These are phyloP conservation scores for Tricholoma bakamatsutake DNA, from an alignment of 768 basidiomycete genomes.

Conservation along the genomic window DNA sequence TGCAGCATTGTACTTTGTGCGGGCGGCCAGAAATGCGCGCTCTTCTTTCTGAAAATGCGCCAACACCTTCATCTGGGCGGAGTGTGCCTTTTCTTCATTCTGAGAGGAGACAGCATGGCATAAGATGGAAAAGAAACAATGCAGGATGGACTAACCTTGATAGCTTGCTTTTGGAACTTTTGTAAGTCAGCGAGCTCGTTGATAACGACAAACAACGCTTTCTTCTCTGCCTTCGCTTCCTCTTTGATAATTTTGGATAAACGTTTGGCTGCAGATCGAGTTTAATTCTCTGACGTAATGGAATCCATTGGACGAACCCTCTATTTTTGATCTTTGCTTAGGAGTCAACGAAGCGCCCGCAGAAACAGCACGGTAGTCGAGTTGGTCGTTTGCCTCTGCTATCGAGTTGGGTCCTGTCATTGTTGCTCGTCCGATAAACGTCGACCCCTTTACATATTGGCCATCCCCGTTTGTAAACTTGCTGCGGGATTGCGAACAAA, in stretches of 20 bases:
- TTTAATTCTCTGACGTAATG: not conserved
- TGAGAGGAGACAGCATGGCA: slow-evolving; percentile 8
- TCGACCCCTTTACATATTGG: slow-evolving; percentile 25
- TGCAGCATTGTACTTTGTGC: slow-evolving; percentile 50
- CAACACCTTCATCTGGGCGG: slow-evolving; percentile 47
- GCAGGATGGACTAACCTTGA: slow-evolving; percentile 36
- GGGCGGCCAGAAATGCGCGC: slow-evolving; percentile 54
- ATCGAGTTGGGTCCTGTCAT: slow-evolving; percentile 42
- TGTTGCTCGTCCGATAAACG: slow-evolving; percentile 52
- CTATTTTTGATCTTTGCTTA: slow-evolving; percentile 46
- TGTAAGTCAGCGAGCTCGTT: slow-evolving; percentile 64
- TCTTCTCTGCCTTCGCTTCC: slow-evolving; percentile 65
- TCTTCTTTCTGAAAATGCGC: slow-evolving; percentile 58
- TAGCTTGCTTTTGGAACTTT: slow-evolving; percentile 59
- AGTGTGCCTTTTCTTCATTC: slow-evolving; percentile 57
- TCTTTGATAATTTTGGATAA: slow-evolving; percentile 65
- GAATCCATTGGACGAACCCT: slow-evolving; percentile 31
- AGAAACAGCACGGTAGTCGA: slow-evolving; percentile 34
- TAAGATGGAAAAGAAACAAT: not conserved
- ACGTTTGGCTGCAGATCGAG: slow-evolving; percentile 36
- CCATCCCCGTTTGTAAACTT: slow-evolving; percentile 30
- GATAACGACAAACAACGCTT: slow-evolving; percentile 53
- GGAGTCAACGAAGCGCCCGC: slow-evolving; percentile 45
- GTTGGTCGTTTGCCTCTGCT: slow-evolving; percentile 33
- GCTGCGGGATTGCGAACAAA: slow-evolving; percentile 20